Base-by-base conservation (phyloP, 2,329 filamentous ascomycete genomes). In the Xylaria sp. region DNA sequence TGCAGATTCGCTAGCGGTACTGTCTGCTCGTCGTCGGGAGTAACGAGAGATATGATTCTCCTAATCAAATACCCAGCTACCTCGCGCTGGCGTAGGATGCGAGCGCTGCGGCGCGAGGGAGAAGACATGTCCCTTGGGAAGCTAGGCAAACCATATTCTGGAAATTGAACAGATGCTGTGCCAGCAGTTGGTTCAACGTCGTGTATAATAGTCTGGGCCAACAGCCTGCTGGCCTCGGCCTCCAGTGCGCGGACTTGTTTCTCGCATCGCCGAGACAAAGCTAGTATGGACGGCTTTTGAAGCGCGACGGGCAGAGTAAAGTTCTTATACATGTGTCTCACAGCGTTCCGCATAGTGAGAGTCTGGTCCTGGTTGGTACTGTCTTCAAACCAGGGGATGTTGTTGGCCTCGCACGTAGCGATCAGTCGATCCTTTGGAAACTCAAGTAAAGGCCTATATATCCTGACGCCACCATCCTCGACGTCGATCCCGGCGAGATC, bases 321-420 rank as follows among this genome's bases (percentile, higher is more conserved):
- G 4, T 86, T 80, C 32, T 84, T 81, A 23, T 88, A 84, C 52
- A 97, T 79, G 78, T 91, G 83, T 39, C 95, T 89, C 46, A 98
- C 84, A 0, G 95, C 90, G 76, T 99, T 99, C 46, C 96, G 88
- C 54, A 86, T 81, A 0, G 96, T 97, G 68, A 97, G 81, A 0
- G 90, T 94, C 9, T 84, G 86, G 75, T 98, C 92, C 18, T 84
- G 80, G 76, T 99, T 99, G 1, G 94, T 98, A 51, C 84, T 82
- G 78, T 99, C 96, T 78, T 96, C 93, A 71, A 94, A 92, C 92
- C 93, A 98, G 0, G 83, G 81, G 10, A 97, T 82, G 0, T 84
- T 81, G 72, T 90, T 86, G n/a, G 86, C 83, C 70, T 90, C 80
- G 76, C 95, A 98, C 0, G 93, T 94, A 1, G 89, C 88, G 52